These are phyloP conservation scores for Lachancea fermentati DNA, from an alignment of 805 yeast species.

Conservation along the genomic window DNA sequence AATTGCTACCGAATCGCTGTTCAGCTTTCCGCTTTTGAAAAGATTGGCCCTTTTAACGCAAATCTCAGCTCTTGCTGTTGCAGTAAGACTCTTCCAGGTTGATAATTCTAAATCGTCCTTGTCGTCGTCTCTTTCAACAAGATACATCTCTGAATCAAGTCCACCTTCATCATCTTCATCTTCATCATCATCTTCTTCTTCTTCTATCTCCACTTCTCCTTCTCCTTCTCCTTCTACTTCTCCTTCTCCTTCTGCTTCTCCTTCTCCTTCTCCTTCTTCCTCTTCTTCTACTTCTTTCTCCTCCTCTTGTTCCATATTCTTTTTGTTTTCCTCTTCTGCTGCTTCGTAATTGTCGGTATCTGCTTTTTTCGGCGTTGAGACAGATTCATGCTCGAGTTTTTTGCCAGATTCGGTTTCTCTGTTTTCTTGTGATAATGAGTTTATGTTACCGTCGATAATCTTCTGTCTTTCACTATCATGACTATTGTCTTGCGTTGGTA, in stretches of 20 bases:
- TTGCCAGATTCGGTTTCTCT: no score
- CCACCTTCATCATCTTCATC: slow-evolving; percentile 43
- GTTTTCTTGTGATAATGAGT: no score
- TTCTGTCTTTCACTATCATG: no score
- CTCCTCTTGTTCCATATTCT: slow-evolving; percentile 32
- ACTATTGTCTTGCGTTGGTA: no score
- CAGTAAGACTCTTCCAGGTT: slow-evolving; percentile 79
- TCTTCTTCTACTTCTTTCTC: slow-evolving; percentile 9
- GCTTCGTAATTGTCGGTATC: no score
- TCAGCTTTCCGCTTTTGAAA: slow-evolving; percentile 55
- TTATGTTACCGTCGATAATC: no score
- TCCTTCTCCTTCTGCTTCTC: slow-evolving; percentile 22
- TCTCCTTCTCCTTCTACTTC: slow-evolving; percentile 34
- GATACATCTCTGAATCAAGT: slow-evolving; percentile 38
- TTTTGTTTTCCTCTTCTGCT: slow-evolving; percentile 5
- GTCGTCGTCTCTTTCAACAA: slow-evolving; percentile 52
- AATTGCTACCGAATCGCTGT: slow-evolving; percentile 64
- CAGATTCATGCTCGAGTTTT: no score
- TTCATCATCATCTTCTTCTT: slow-evolving; percentile 34
- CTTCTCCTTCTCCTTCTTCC: slow-evolving; percentile 32
- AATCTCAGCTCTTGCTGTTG: slow-evolving; percentile 70
- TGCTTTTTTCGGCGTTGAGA: no score
- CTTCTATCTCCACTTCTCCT: slow-evolving; percentile 22
- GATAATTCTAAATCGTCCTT: slow-evolving; percentile 66
- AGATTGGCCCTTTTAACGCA: slow-evolving; percentile 62